A percentile compares a stretch with the other conserved stretches of the same genome.
These are phyloP conservation scores for Sphaerulina vaccinii DNA, from an alignment of 2,329 filamentous ascomycete genomes.

Conservation along the genomic window DNA sequence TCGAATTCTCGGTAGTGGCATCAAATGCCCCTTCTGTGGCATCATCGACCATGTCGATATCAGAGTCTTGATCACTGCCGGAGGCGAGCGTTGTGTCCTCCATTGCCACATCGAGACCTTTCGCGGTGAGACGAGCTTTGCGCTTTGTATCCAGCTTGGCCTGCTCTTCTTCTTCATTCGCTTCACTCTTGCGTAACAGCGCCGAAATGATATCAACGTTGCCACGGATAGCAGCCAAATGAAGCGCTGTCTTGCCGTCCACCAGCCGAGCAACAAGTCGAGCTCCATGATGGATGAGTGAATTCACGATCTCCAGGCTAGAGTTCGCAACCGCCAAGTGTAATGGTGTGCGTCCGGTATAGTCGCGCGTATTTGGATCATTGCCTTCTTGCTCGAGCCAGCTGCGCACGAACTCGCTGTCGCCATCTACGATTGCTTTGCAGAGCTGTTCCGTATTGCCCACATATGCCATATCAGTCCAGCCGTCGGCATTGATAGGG, in stretches of 20 bases:
- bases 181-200: slow-evolving; percentile 69
- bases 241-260: slow-evolving; percentile 79
- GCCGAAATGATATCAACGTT: slow-evolving; percentile 67
- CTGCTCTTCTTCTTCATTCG: slow-evolving; percentile 67
- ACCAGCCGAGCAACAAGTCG: slow-evolving; percentile 72
- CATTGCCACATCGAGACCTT: slow-evolving; percentile 19
- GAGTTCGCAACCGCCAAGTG: slow-evolving; percentile 72
- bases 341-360: slow-evolving; percentile 74
- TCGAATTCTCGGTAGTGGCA: slow-evolving; percentile 63
- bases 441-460: slow-evolving; percentile 75
- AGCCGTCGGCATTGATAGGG: slow-evolving; percentile 76
- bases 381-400: slow-evolving; percentile 68
- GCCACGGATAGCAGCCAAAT: slow-evolving; percentile 73
- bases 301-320: slow-evolving; percentile 67
- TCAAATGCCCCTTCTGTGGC: slow-evolving; percentile 37
- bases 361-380: slow-evolving; percentile 72
- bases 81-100: slow-evolving; percentile 8
- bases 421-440: slow-evolving; percentile 74
- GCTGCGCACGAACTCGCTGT: slow-evolving; percentile 67
- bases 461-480: slow-evolving; percentile 89
- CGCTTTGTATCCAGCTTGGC: slow-evolving; percentile 42
- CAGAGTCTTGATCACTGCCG: slow-evolving; percentile 40
- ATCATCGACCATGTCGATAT: slow-evolving; percentile 50
- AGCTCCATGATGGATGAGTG: slow-evolving; percentile 69
- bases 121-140: slow-evolving; percentile 39